phyloP scores from a whole-genome alignment of 108 stramenopile species.

The Nitzschia sp. region DNA sequence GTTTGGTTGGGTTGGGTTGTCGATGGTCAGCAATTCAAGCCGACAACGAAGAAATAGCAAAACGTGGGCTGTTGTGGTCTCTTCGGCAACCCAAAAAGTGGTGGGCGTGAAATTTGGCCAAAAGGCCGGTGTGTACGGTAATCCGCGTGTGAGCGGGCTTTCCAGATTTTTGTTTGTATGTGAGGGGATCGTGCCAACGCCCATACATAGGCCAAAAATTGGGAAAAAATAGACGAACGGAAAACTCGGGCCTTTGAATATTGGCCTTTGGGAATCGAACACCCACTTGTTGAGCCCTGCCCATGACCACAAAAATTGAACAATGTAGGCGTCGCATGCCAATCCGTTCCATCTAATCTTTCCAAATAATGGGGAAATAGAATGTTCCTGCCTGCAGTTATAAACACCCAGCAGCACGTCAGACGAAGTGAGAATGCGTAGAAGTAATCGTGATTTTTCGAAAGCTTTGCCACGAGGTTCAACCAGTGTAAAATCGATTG shows the following conservation, averaged over 20 bases:
- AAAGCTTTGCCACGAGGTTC: too few species aligned
- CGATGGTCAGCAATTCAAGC: neutral
- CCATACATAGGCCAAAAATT: neutral
- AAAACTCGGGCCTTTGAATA: neutral
- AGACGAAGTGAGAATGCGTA: too few species aligned
- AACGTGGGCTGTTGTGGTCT: neutral
- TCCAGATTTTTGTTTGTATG: neutral
- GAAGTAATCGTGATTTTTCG: too few species aligned
- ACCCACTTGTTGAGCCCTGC: too few species aligned
- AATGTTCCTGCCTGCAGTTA: too few species aligned
- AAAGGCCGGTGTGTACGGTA: neutral
- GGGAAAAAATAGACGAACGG: neutral
- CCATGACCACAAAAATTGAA: too few species aligned
- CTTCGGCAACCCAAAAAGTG: neutral
- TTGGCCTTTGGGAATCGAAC: neutral
- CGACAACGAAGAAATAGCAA: neutral
- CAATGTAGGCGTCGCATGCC: too few species aligned
- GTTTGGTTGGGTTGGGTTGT: neutral
- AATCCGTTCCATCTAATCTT: too few species aligned
- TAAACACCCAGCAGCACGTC: too few species aligned
- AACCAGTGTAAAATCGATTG: too few species aligned
- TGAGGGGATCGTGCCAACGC: neutral
- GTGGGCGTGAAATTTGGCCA: constrained; percentile 1
- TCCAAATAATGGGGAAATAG: too few species aligned
- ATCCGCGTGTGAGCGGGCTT: neutral